Evolutionary conservation across 768 basidiomycete species (phyloP).

Genomic region (Boletellus ananiceps): DNA sequence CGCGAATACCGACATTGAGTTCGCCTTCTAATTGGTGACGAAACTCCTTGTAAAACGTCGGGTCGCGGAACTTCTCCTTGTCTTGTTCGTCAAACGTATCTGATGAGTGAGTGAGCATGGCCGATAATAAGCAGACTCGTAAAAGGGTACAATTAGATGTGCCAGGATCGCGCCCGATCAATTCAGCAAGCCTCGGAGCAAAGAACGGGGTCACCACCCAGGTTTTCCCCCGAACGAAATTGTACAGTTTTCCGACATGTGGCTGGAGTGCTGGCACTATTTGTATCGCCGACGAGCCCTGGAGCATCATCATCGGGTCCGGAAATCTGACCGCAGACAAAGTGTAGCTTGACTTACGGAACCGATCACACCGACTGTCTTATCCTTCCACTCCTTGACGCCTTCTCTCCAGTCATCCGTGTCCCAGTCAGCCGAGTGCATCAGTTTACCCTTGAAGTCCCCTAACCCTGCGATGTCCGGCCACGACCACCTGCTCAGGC

Average conservation of each 20-base stretch:
- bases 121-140: not conserved
- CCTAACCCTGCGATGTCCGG: constrained; percentile 58
- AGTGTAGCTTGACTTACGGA: constrained; percentile 37
- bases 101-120: not conserved
- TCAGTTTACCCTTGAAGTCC: constrained; percentile 50
- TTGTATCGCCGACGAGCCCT: constrained; percentile 64
- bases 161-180: constrained; percentile 34
- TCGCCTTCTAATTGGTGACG: constrained; percentile 44
- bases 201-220: constrained; percentile 51
- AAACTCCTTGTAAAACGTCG: constrained; percentile 44
- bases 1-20: constrained; percentile 33
- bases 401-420: constrained; percentile 42
- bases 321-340: not conserved
- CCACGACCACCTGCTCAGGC: constrained; percentile 59
- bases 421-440: constrained; percentile 65
- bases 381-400: constrained; percentile 46
- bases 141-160: constrained; percentile 40
- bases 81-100: constrained; percentile 46
- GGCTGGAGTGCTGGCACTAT: constrained; percentile 56
- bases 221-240: constrained; percentile 57
- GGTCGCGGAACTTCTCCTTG: constrained; percentile 45
- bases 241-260: constrained; percentile 43
- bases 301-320: not conserved
- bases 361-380: constrained; percentile 55
- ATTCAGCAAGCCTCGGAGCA: constrained; percentile 35